These are phyloP conservation scores for Fragaria nilgerrensis DNA, from an alignment of 306 rosid genomes.

Conservation along the genomic window DNA sequence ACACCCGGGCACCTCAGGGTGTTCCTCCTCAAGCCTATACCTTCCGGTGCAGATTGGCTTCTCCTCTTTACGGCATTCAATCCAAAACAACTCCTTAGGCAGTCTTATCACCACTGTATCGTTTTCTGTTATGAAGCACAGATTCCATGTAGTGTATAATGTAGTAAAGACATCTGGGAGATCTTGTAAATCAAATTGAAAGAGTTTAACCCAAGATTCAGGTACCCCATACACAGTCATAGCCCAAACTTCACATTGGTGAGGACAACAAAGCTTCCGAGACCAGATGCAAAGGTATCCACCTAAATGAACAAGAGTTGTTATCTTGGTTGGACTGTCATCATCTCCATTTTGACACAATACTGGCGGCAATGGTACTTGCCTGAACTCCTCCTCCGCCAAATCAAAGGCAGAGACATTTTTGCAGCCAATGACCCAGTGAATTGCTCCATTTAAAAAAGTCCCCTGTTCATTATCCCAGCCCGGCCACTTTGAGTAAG, in stretches of 20 bases:
- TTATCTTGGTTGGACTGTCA: neutral
- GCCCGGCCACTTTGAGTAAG: neutral
- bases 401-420: neutral
- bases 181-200: neutral
- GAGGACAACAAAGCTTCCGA: neutral
- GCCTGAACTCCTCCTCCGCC: neutral
- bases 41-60: neutral
- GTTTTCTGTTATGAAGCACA: neutral
- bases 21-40: neutral
- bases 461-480: neutral
- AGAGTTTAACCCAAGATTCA: too few relatives aligned
- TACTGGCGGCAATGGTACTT: neutral
- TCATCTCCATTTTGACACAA: neutral
- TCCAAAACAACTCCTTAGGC: neutral
- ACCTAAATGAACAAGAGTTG: neutral
- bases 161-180: neutral
- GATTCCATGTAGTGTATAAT: neutral
- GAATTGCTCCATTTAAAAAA: neutral
- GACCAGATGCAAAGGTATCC: neutral
- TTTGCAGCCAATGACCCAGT: neutral
- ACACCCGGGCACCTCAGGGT: neutral
- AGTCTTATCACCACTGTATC: neutral
- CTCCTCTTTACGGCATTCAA: neutral
- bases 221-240: neutral
- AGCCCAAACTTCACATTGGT: neutral